These are phyloP conservation scores for Xylaria sp. DNA, from an alignment of 2,329 filamentous ascomycete genomes.

Conservation along the genomic window DNA sequence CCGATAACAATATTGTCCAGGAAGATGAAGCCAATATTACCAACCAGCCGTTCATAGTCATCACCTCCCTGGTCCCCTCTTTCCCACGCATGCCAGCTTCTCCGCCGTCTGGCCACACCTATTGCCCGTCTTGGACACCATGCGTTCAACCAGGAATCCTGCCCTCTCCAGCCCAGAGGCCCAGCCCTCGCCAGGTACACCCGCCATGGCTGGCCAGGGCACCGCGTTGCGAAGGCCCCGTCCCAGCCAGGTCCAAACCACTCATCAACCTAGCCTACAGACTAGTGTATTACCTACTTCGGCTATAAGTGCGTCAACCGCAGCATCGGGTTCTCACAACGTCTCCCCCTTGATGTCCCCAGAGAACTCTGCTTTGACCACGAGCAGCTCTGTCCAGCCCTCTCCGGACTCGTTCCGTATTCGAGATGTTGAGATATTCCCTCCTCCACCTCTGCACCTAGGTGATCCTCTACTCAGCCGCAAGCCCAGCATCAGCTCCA, in stretches of 20 bases:
- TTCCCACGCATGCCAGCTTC: constrained; percentile 45
- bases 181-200: constrained; percentile 49
- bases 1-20: constrained; percentile 42
- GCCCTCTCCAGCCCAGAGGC: constrained; percentile 47
- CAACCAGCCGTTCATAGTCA: constrained; percentile 47
- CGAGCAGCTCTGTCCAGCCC: constrained; percentile 71
- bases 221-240: constrained; percentile 56
- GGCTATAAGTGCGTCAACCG: constrained; percentile 66
- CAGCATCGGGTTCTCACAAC: constrained; percentile 63
- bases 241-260: constrained; percentile 62
- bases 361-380: constrained; percentile 60
- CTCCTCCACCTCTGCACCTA: constrained; percentile 71
- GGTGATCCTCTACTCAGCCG: constrained; percentile 76
- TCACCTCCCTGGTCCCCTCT: constrained; percentile 35
- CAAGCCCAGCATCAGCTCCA: constrained; percentile 70
- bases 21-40: constrained; percentile 50
- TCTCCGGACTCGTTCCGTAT: constrained; percentile 73
- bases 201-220: constrained; percentile 57
- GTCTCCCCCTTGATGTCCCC: constrained; percentile 69
- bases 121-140: constrained; percentile 47
- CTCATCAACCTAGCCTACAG: constrained; percentile 53
- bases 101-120: constrained; percentile 45
- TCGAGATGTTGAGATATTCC: constrained; percentile 63
- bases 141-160: constrained; percentile 51
- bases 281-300: constrained; percentile 60